Percentiles rank a stretch among this genome's conserved stretches.
Evolutionary conservation across 805 yeast genomes (phyloP).

Genomic region (Zygoascus tannicola): DNA sequence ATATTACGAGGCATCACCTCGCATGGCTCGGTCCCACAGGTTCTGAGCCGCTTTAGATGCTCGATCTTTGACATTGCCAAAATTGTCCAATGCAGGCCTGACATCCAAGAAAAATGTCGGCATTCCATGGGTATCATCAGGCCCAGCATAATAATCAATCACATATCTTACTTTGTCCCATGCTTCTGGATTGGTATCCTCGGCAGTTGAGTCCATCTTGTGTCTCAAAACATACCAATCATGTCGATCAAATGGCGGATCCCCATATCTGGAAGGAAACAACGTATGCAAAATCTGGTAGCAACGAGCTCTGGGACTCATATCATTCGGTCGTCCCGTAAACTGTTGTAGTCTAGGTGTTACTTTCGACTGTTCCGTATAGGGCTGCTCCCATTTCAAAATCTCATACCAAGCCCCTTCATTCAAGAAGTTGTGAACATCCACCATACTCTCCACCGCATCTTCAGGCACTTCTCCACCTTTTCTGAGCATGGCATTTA

Average conservation of each 20-base stretch:
- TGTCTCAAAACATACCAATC: constrained; percentile 93
- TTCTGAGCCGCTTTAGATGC: constrained; percentile 59
- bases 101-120: constrained; percentile 92
- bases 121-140: constrained; percentile 66
- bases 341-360: constrained; percentile 76
- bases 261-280: constrained; percentile 63
- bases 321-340: constrained; percentile 84
- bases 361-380: constrained; percentile 43
- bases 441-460: constrained; percentile 95
- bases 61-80: constrained; percentile 58
- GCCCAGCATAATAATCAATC: constrained; percentile 93
- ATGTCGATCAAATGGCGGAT: constrained; percentile 94
- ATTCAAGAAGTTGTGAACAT: constrained; percentile 88
- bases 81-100: constrained; percentile 81
- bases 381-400: constrained; percentile 77
- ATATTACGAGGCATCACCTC: constrained; percentile 3
- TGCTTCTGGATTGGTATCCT: constrained; percentile 24
- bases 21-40: constrained; percentile 57
- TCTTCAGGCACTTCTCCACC: constrained; percentile 83
- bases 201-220: constrained; percentile 17
- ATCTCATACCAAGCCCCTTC: constrained; percentile 98
- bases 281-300: constrained; percentile 54
- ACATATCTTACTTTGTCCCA: constrained; percentile 81
- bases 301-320: constrained; percentile 76
- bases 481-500: constrained; percentile 92